Evolutionary conservation across 805 yeast species (phyloP), one percentile per base, ranked within the genome.

Genomic region (Tetrapisispora fleetii): DNA sequence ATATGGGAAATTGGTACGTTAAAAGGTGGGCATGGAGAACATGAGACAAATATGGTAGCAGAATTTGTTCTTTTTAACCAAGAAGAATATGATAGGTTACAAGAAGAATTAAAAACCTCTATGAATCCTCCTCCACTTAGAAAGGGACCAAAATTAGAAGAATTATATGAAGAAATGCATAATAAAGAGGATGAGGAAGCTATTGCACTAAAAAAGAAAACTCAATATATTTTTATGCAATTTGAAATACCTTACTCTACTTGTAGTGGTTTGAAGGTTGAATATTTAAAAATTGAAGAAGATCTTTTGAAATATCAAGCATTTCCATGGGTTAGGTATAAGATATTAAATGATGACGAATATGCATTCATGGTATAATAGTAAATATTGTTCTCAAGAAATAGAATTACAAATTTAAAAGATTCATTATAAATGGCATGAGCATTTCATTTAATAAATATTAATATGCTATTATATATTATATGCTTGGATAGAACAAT

Each of bases 271-370:
- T 64, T 85, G 36, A 79, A 78, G 54, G 74, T 85, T 21, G 83
- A 78, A 36, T 85, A 80, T 55, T 62, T 85, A 45, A 79, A 81
- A 52, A 82, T 85, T 16, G 77, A 76, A 22, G 95, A 85, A 56
- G 76, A 74, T 6, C 74, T 72, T 46, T 62, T 83, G 58, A 70
- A 75, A 46, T 81, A 81, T 54, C 79, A 85, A 6, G 76, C 85
- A 39, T 84, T 85, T 58, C 90, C 93, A 0, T 85, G 95, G 95
- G 83, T 85, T 1, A 71, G 83, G 47, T 83, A 84, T 57, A 65
- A 74, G 50, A 75, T 76, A 4, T 52, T 63, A 36, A 76, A 70
- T 54, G 72, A 67, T 48, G 67, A 63, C 13, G 72, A 64, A 37
- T 69, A 71, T 48, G 64, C 63, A 28, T 64, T 59, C 43, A 44